Base-by-base conservation (phyloP, 345 rosid genomes). In the Iberis pinnata region DNA sequence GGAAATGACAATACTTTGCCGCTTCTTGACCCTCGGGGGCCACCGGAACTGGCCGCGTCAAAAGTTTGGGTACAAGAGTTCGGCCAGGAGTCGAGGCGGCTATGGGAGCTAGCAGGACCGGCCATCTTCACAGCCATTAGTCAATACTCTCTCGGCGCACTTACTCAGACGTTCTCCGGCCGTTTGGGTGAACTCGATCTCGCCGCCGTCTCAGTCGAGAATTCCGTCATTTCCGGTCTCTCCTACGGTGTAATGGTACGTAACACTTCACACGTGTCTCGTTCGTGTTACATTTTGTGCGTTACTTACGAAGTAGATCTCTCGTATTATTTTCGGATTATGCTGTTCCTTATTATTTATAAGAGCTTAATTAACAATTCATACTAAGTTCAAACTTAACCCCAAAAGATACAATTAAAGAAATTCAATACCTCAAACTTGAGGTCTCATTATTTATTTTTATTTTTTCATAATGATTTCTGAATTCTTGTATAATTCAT, bases 81-180 rank as follows among this genome's bases (percentile, higher is more conserved):
- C 20, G 72, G 85, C 0, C 8, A 45, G 20, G 98, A 90, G 67
- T 90, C 96, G 0, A 75, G 63, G 64, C 75, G 77, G 73, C 78
- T 90, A 6, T 90, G 96, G 98, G 44, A 65, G 33, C 22, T 90
- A 33, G 96, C 95, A 0, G 98, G 98, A 6, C 98, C 98, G 0
- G 92, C 96, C 0, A 90, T 90, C 15, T 80, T 90, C 70, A 87
- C 92, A 0, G 55, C 84, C 22, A 38, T 82, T 9, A 70, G 80
- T 53, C 95, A 90, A 63, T 87, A 84, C 71, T 90, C 96, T 7
- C 79, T 90, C 1, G 98, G 95, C 7, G 96, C 98, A 6, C 80
- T 90, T 15, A 90, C 96, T 32, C 96, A 80, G 62, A 87, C 92
- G 2, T 84, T 87, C 57, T 77, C 86, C 0, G 98, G 98, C 15